These are phyloP conservation scores for Wickerhamomyces chambardii DNA, from an alignment of 805 yeast species.

Conservation along the genomic window DNA sequence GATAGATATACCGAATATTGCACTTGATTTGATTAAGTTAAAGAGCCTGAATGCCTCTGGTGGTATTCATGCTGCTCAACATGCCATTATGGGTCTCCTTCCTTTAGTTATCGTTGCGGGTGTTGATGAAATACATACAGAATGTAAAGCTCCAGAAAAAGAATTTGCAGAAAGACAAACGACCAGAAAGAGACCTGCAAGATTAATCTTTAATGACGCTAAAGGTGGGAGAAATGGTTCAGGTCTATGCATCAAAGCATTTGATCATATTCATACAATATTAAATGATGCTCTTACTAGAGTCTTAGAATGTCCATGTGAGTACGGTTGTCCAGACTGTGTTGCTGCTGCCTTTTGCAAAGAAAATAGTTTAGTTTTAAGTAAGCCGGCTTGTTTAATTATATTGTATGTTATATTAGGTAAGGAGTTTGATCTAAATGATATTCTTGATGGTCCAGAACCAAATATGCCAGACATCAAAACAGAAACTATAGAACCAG, in stretches of 20 bases:
- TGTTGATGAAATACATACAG: slow-evolving; percentile 75
- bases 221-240: slow-evolving; percentile 76
- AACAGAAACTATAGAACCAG: slow-evolving; percentile 62
- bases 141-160: slow-evolving; percentile 96
- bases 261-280: slow-evolving; percentile 65
- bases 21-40: slow-evolving; percentile 44
- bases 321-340: slow-evolving; percentile 70
- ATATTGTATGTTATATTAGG: slow-evolving; percentile 59
- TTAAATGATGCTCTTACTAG: slow-evolving; percentile 49
- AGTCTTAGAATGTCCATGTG: slow-evolving; percentile 58
- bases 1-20: slow-evolving; percentile 75
- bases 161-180: slow-evolving; percentile 80
- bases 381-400: slow-evolving; percentile 78
- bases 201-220: slow-evolving; percentile 77
- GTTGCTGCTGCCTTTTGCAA: slow-evolving; percentile 77
- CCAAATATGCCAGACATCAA: slow-evolving; percentile 58
- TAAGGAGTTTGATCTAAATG: slow-evolving; percentile 32
- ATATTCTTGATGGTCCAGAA: slow-evolving; percentile 64
- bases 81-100: slow-evolving; percentile 71
- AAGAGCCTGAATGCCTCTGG: slow-evolving; percentile 71
- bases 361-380: slow-evolving; percentile 73
- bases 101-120: slow-evolving; percentile 70
- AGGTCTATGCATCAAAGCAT: slow-evolving; percentile 74
- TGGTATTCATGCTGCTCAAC: slow-evolving; percentile 96
- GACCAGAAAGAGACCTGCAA: slow-evolving; percentile 70